Base-by-base conservation (phyloP, 805 yeast species). In the Ogataea populi-albae region DNA sequence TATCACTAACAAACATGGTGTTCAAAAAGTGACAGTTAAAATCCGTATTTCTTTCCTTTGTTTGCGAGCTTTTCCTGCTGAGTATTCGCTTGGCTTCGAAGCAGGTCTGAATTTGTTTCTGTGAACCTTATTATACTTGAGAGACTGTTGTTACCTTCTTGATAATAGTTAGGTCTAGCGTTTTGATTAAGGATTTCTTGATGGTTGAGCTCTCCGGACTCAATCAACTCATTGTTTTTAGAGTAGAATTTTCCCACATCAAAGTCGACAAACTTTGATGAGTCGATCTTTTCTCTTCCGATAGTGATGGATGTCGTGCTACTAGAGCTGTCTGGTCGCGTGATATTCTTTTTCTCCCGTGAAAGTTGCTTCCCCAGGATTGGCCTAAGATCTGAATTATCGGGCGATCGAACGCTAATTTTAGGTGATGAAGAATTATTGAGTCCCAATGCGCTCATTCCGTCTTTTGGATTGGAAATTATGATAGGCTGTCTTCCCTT, bases 211-310 rank as follows among this genome's bases (percentile, higher is more conserved):
- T 55, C 54, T 1, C 72, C 74, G 1, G 47, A 33, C 17, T 43
- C 47, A 10, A 58, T 58, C 24, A 57, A 43, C 11, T 47, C 29
- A 18, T 51, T 54, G 40, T 69, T 67, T 18, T 50, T 40, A 9
- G 47, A 34, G 37, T 70, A 70, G 38, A 67, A 69, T 9, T 61
- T 54, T 32, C 54, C 58, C 46, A 69, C 57, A 35, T 56, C 51
- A 40, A 66, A 55, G 15, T 68, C 70, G 7, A 59, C 30, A 9
- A 64, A 44, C 11, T 58, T 40, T 9, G 59, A 32, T n/a, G 41
- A 40, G 20, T 45, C 54, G 17, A 40, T 28, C 17, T 38, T 23
- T 3, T 23, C 29, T 27, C 31, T 32, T 19, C 23, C 38, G 24
- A 32, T 32, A 14, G 33, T 34, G 34, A 28, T 38, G 14, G 26